Evolutionary conservation across 371 early-diverging fungal species (phyloP).

Genomic region (Rhizopus sp.): DNA sequence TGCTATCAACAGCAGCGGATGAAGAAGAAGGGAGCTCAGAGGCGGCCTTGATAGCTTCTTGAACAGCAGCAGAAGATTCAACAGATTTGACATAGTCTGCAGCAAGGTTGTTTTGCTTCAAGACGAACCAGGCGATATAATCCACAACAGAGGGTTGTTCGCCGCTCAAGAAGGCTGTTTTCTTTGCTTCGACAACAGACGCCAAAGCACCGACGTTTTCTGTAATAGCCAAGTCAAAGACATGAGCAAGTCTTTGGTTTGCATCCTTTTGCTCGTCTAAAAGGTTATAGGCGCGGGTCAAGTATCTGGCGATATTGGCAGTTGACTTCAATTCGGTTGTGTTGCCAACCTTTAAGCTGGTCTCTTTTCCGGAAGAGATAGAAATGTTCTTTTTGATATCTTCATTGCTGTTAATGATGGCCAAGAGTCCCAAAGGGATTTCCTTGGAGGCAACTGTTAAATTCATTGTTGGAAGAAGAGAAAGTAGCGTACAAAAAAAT

Average conservation of each 20-base stretch:
- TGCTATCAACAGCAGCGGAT: constrained; percentile 27
- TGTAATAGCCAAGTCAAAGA: constrained; percentile 21
- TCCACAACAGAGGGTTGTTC: constrained; percentile 44
- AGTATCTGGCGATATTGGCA: constrained; percentile 19
- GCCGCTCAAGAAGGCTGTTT: constrained; percentile 39
- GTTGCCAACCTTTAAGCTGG: constrained; percentile 12
- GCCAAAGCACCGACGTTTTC: constrained; percentile 9
- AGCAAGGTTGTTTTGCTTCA: constrained; percentile 36
- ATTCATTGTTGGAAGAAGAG: constrained; percentile 14
- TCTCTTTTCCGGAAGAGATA: constrained; percentile 16
- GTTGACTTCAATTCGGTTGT: constrained; percentile 6
- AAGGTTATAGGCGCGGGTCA: constrained; percentile 23
- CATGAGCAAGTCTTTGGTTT: constrained; percentile 22
- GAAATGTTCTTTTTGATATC: constrained; percentile 12
- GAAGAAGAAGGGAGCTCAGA: constrained; percentile 22
- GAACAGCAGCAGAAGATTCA: constrained; percentile 32
- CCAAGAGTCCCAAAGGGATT: constrained; percentile 45
- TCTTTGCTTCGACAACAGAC: constrained; percentile 10
- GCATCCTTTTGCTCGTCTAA: constrained; percentile 23
- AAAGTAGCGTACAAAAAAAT: background rate
- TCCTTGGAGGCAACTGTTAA: constrained; percentile 43
- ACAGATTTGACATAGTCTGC: constrained; percentile 33
- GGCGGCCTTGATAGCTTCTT: constrained; percentile 40
- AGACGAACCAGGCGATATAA: constrained; percentile 50
- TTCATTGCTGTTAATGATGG: constrained; percentile 24